Base-by-base conservation (phyloP, 2,329 filamentous ascomycete species). In the Alternaria hordeiaustralica region DNA sequence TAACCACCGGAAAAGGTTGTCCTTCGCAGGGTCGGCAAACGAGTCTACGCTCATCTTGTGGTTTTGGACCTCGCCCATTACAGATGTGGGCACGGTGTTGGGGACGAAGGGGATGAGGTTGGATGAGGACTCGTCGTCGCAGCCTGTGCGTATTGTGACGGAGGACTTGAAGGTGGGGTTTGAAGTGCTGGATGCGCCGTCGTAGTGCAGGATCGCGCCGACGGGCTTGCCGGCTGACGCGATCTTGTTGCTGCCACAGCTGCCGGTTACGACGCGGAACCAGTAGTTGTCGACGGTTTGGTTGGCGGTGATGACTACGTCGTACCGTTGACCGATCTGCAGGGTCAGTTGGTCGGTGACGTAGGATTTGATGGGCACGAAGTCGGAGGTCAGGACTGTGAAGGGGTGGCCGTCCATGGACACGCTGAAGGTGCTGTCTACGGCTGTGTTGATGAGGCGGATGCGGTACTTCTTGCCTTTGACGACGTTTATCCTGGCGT, bases 381-480 rank as follows among this genome's bases (percentile, higher is more conserved):
- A 80, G 60, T 84, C 82, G 6, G 76, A 66, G 0, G 79, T 78
- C 30, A 84, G 79, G 63, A 84, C 81, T 5, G 76, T 79, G 49
- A 84, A 77, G 11, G 76, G 76, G 58, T 84, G 82, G 7, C 75
- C 72, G 56, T 84, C 81, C 44, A 79, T 66, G 4, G 77, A 76
- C 3, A 79, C 76, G 43, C 70, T 70, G 44, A 80, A 78, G 4
- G 68, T 67, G 5, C 60, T 72, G 58, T 80, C 77, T 11, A 78
- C 76, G 7, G 76, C 71, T 6, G 84, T 76, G 77, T 90, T 90
- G 73, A 90, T 84, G 58, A 90, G 80, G 1, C 88, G 84, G 13
- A 87, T 81, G 10, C 87, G 85, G 73, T 90, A 87, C 11, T 79
- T 84, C 76, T 83, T 85, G 60, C 85, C 85, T 12, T 81, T 85